Conservation (phyloP, 345 rosid species). For the Eutrema yunnanense region DNA sequence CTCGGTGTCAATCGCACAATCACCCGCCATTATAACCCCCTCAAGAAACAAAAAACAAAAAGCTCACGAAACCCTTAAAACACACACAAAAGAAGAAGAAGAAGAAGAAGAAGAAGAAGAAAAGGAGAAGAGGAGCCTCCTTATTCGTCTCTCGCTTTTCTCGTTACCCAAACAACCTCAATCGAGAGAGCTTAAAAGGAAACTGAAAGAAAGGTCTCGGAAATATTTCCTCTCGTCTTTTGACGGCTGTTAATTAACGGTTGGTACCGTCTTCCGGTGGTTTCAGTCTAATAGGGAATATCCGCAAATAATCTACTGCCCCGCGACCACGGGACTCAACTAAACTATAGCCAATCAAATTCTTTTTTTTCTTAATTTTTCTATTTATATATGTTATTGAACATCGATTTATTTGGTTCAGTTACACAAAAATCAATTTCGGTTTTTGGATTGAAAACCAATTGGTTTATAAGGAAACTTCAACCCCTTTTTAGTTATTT, state of each 20-base stretch:
- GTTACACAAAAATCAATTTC: not conserved
- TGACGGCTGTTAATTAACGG: constrained; percentile 62
- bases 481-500: not conserved
- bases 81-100: not conserved
- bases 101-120: not conserved
- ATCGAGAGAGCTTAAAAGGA: constrained; percentile 6
- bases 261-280: constrained; percentile 39
- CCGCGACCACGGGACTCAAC: not conserved
- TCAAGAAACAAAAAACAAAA: not conserved
- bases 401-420: not conserved
- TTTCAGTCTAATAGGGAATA: constrained; percentile 1
- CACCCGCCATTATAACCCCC: constrained; percentile 33
- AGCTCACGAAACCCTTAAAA: constrained; percentile 11
- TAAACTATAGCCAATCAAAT: not conserved
- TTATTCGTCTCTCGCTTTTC: not conserved
- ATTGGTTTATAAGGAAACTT: not conserved
- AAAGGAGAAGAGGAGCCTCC: not conserved
- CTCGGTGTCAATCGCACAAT: constrained; percentile 28
- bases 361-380: no score
- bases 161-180: constrained; percentile 20
- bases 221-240: not conserved
- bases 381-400: no score
- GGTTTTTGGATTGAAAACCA: not conserved
- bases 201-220: not conserved
- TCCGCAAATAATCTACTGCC: constrained; percentile 5